Evolutionary conservation across 2,329 filamentous ascomycete species (phyloP), one percentile per base, ranked within the genome.

Genomic region (Aspergillus novoparasiticus): DNA sequence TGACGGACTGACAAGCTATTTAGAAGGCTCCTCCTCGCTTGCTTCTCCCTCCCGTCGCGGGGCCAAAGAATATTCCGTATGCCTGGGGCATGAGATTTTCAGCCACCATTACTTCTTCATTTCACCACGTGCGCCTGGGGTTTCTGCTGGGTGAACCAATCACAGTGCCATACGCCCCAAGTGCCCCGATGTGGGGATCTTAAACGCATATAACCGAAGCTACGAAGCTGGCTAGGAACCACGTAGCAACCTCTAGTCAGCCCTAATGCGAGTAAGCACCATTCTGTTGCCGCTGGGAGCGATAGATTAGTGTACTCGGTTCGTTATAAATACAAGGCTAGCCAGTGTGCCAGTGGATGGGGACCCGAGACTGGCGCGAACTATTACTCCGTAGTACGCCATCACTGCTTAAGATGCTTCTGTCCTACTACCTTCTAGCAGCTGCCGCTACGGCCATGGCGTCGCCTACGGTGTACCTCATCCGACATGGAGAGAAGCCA

Each of bases 401-500:
- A 10, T 46, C 21, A 11, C 2, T 11, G 14, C 23, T 16, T 30
- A 65, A 45, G 19, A 26, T 55, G 8, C 41, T 65, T 36, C 1
- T 66, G 6, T 32, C 60, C 5, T 30, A 65, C 16, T 54, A 55
- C 50, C 55, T 70, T 34, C 21, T 69, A 19, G 64, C 69, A 4
- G 51, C 65, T 6, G 65, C 66, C 5, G 64, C 64, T 9, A 23
- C 73, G 1, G 64, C 60, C 21, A 59, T 64, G 4, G 72, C 72
- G 16, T 63, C 66, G 11, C 81, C 85, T 1, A 88, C 83, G 0
- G 84, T 89, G 36, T 89, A 87, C 71, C 76, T 89, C 10, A 89
- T 89, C 71, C 84, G 87, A 21, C 87, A 89, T 66, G 87, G 87
- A 63, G 87, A 89, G 73, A 89, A 89, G 74, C 86, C 87, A 3